phyloP scores from a whole-genome alignment of 2,329 filamentous ascomycete genomes.

The Fusarium albosuccineum region DNA sequence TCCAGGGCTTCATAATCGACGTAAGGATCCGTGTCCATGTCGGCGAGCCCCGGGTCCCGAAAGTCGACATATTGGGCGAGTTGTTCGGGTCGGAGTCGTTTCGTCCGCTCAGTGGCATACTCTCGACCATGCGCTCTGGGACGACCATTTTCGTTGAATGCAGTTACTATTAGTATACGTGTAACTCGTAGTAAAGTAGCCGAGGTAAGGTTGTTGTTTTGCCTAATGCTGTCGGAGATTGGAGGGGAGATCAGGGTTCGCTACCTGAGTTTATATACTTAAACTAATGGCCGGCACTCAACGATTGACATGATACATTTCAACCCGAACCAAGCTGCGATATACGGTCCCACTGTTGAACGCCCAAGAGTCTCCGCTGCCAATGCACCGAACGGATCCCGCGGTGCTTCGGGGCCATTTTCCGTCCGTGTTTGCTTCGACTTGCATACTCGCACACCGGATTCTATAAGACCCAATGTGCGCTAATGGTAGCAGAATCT shows the following conservation, averaged over 20 bases:
- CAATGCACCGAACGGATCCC: not conserved
- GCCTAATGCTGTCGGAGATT: no score
- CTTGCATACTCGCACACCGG: not conserved
- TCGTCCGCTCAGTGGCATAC: not conserved
- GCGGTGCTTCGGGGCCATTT: not conserved
- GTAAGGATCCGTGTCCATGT: not conserved
- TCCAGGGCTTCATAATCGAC: not conserved
- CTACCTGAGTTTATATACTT: no score
- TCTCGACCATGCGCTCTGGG: not conserved
- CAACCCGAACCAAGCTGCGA: not conserved
- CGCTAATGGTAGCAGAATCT: no score
- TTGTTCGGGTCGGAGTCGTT: not conserved
- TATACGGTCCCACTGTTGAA: not conserved
- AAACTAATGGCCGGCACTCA: not conserved
- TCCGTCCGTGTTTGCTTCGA: not conserved
- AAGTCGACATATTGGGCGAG: not conserved
- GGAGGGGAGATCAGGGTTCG: not conserved
- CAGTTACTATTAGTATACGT: no score
- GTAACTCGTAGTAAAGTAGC: no score
- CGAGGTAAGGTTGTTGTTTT: no score
- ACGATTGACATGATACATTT: not conserved
- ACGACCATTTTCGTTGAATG: not conserved
- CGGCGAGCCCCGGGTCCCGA: not conserved
- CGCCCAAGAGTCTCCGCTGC: not conserved
- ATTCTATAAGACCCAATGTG: not conserved